A percentile compares a stretch with the other conserved stretches of the same genome.
Evolutionary conservation across 306 rosid species (phyloP).

Genomic region (Trifolium pratense): DNA sequence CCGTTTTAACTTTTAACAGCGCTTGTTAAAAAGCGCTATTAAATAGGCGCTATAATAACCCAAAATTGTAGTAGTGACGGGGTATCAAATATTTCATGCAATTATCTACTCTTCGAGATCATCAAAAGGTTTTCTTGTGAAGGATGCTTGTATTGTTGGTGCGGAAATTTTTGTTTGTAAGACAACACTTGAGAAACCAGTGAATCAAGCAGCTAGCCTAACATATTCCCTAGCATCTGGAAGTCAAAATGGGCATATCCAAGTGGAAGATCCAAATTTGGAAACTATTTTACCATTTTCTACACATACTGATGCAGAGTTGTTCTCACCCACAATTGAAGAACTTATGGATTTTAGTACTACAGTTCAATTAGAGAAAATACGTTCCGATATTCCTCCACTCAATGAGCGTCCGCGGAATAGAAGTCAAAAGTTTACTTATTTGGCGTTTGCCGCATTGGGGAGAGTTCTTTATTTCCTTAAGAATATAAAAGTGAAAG

Average conservation of each 20-base stretch:
- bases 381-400: constrained; percentile 29
- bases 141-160: constrained; percentile 1
- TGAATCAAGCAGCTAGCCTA: background rate
- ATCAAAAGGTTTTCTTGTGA: background rate
- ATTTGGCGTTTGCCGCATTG: constrained; percentile 36
- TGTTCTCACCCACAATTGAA: background rate
- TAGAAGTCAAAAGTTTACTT: constrained; percentile 32
- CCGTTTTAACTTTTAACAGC: too few relatives aligned
- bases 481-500: too few relatives aligned
- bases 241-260: background rate
- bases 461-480: too few relatives aligned
- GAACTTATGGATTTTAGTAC: background rate
- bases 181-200: background rate
- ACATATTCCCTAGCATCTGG: background rate
- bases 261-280: too few relatives aligned
- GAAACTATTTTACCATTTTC: too few relatives aligned
- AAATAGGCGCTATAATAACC: too few relatives aligned
- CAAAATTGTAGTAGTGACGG: too few relatives aligned
- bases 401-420: constrained; percentile 15
- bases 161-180: background rate
- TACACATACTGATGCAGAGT: background rate
- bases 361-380: constrained; percentile 26
- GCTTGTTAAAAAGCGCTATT: too few relatives aligned
- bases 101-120: too few relatives aligned
- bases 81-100: too few relatives aligned